Conservation (phyloP, 345 rosid species). For the Salix exigua region DNA sequence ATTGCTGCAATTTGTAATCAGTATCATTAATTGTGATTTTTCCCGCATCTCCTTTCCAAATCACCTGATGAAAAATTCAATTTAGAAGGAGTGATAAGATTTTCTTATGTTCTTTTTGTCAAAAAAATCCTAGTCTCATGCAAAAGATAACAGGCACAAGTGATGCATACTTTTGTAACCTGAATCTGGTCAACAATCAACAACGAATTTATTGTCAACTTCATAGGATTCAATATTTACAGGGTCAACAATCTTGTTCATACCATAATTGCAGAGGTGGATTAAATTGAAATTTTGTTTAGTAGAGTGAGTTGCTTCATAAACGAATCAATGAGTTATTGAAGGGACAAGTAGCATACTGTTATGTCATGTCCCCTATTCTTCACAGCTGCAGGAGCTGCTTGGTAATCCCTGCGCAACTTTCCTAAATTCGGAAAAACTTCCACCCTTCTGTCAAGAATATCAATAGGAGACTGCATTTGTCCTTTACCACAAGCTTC, state of each 20-base stretch:
- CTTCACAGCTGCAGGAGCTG: constrained; percentile 48
- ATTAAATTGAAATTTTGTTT: neutral
- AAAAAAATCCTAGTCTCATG: neutral
- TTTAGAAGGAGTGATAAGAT: neutral
- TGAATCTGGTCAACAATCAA: neutral
- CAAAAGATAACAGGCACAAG: no score
- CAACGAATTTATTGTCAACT: neutral
- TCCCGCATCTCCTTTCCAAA: constrained; percentile 71
- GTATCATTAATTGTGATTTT: constrained; percentile 45
- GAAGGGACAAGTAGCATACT: constrained; percentile 24
- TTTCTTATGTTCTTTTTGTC: no score
- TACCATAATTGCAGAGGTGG: neutral
- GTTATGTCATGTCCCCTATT: constrained; percentile 66
- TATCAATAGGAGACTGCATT: constrained; percentile 68
- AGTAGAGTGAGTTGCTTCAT: neutral
- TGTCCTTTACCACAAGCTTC: constrained; percentile 44
- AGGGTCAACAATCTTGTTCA: neutral
- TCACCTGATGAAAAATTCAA: constrained; percentile 34
- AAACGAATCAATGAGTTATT: neutral
- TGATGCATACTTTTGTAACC: neutral
- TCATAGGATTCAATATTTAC: neutral
- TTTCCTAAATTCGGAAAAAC: constrained; percentile 25
- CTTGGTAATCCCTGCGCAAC: constrained; percentile 45
- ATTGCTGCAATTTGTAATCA: constrained; percentile 39
- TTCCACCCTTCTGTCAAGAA: constrained; percentile 25